A percentile compares a stretch with the other conserved stretches of the same genome.
phyloP scores from a whole-genome alignment of 768 basidiomycete species.

The Dioszegia crocea region DNA sequence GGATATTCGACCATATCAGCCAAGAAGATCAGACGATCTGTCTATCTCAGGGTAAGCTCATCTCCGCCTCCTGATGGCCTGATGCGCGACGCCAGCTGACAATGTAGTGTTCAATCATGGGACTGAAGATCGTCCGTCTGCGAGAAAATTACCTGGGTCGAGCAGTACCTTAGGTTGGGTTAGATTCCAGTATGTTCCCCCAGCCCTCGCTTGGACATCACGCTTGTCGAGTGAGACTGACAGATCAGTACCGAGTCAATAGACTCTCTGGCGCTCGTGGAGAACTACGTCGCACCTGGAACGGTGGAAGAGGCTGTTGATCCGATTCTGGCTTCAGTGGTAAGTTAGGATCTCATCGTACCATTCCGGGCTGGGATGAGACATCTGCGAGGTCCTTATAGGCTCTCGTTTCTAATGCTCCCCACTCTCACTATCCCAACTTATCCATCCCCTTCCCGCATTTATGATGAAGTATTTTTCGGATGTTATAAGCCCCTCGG shows the following conservation, averaged over 20 bases:
- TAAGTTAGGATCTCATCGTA: no score
- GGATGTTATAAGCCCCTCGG: conserved; percentile 45
- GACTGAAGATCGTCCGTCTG: conserved; percentile 37
- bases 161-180: conserved; percentile 40
- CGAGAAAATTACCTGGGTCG: conserved; percentile 26
- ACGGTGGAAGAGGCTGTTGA: conserved; percentile 26
- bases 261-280: conserved; percentile 36
- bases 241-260: conserved; percentile 40
- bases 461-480: conserved; percentile 49
- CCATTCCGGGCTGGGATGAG: no score
- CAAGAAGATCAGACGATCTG: conserved; percentile 44
- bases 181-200: conserved; percentile 35
- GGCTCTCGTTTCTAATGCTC: no score
- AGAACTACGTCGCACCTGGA: conserved; percentile 40
- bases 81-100: conserved; percentile 12
- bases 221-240: conserved; percentile 9
- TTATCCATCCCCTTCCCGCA: not conserved
- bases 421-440: no score
- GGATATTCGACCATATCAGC: conserved; percentile 44
- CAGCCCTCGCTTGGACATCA: no score
- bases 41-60: conserved; percentile 34
- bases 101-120: conserved; percentile 44
- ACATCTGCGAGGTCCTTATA: no score
- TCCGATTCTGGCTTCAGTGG: conserved; percentile 40
- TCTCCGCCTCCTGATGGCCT: not conserved